phyloP scores from a whole-genome alignment of 768 basidiomycete genomes.

The Neoboletus magnificus region DNA sequence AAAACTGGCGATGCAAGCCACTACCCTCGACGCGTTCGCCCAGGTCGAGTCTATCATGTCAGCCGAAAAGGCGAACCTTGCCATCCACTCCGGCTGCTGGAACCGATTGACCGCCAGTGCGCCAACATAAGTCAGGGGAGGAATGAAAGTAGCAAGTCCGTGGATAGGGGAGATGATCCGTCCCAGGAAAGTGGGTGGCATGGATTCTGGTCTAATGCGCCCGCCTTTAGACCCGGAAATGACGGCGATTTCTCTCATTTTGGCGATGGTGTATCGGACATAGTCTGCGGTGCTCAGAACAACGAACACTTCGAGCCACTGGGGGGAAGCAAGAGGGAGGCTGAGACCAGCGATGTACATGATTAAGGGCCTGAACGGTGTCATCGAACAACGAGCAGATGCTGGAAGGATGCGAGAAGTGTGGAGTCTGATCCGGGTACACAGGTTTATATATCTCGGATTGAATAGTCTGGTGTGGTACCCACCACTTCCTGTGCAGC shows the following conservation, averaged over 20 bases:
- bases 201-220: slow-evolving; percentile 13
- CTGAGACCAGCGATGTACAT: slow-evolving; percentile 19
- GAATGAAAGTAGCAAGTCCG: slow-evolving; percentile 9
- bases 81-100: slow-evolving; percentile 32
- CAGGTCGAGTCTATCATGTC: slow-evolving; percentile 4
- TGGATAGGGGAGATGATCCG: slow-evolving; percentile 27
- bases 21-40: slow-evolving; percentile 11
- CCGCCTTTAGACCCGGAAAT: slow-evolving; percentile 13
- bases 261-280: background rate
- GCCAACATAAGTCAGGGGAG: slow-evolving; percentile 25
- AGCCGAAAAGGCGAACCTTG: slow-evolving; percentile 13
- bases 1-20: slow-evolving; percentile 20
- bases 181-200: slow-evolving; percentile 15
- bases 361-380: background rate
- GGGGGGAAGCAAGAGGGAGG: background rate
- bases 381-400: background rate
- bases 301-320: slow-evolving; percentile 15
- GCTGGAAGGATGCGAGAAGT: too few relatives aligned
- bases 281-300: slow-evolving; percentile 11
- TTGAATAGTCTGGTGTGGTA: slow-evolving; percentile 2
- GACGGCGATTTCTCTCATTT: background rate
- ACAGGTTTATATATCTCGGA: background rate
- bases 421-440: background rate
- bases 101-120: slow-evolving; percentile 24
- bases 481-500: background rate